A percentile compares a stretch with the other conserved stretches of the same genome.
Conservation (phyloP, 805 yeast species). For the Lipomyces orientalis region DNA sequence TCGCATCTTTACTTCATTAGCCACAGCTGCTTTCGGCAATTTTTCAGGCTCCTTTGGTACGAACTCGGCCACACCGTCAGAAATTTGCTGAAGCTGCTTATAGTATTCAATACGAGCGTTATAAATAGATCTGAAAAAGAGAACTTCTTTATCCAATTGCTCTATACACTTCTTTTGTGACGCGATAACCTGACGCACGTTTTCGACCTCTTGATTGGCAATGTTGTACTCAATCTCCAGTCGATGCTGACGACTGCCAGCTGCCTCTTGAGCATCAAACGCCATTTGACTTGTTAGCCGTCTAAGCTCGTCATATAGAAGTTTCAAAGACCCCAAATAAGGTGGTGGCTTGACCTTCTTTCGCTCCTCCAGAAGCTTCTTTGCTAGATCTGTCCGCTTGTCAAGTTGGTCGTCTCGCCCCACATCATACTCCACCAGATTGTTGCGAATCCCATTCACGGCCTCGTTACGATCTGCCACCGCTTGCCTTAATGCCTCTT, state of each 20-base stretch:
- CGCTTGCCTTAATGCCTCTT: constrained; percentile 46
- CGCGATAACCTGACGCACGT: constrained; percentile 32
- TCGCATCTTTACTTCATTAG: constrained; percentile 29
- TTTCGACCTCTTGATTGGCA: constrained; percentile 15
- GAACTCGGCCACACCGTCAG: constrained; percentile 75
- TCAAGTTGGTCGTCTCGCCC: constrained; percentile 29
- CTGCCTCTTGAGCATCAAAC: constrained; percentile 29
- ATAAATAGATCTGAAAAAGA: constrained; percentile 65
- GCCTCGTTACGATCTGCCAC: constrained; percentile 51
- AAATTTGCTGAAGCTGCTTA: constrained; percentile 80
- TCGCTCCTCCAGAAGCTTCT: constrained; percentile 38
- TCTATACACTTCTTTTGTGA: constrained; percentile 53
- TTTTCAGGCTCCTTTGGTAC: constrained; percentile 44
- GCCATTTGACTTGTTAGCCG: constrained; percentile 22
- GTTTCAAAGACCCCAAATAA: constrained; percentile 31
- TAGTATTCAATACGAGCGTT: constrained; percentile 84
- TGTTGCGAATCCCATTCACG: constrained; percentile 47
- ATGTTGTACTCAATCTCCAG: constrained; percentile 24
- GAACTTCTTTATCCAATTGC: constrained; percentile 54
- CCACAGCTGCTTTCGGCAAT: constrained; percentile 38
- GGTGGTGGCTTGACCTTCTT: constrained; percentile 30
- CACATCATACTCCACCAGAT: constrained; percentile 35
- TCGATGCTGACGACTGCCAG: constrained; percentile 20
- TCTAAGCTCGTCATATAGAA: constrained; percentile 27
- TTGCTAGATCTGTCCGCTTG: constrained; percentile 39